Evolutionary conservation across 2,329 filamentous ascomycete genomes (phyloP).

Genomic region (Verticillium albo-atrum): DNA sequence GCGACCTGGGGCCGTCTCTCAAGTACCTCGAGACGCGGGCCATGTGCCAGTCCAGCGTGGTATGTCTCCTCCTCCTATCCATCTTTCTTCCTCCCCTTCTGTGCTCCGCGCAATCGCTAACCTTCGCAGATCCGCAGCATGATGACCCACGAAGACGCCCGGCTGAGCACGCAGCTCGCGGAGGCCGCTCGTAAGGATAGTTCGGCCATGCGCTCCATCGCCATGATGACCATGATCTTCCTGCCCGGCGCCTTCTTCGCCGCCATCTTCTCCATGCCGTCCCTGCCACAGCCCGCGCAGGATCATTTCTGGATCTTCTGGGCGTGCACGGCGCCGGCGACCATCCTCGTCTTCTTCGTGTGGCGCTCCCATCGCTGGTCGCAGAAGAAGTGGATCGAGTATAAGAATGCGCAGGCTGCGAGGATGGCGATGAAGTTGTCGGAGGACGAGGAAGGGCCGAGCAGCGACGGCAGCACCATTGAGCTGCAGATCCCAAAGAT

Average conservation of each 20-base stretch:
- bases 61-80: not conserved
- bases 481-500: not conserved
- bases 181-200: conserved; percentile 9
- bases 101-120: not conserved
- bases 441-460: not conserved
- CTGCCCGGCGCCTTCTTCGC: conserved; percentile 35
- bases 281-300: not conserved
- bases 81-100: not conserved
- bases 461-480: not conserved
- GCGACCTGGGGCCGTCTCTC: conserved; percentile 2
- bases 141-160: conserved; percentile 8
- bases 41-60: conserved; percentile 5
- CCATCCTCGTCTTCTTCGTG: not conserved
- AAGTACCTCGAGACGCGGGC: conserved; percentile 5
- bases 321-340: not conserved
- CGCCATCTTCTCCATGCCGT: conserved; percentile 15
- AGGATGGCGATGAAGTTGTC: not conserved
- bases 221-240: conserved; percentile 33
- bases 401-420: not conserved
- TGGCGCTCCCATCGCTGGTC: not conserved
- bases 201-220: conserved; percentile 29
- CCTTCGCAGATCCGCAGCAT: conserved; percentile 5
- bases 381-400: not conserved
- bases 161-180: conserved; percentile 4
- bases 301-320: conserved; percentile 1